Conservation (phyloP, 139 green algal genomes). For the Nannochloris sp. region DNA sequence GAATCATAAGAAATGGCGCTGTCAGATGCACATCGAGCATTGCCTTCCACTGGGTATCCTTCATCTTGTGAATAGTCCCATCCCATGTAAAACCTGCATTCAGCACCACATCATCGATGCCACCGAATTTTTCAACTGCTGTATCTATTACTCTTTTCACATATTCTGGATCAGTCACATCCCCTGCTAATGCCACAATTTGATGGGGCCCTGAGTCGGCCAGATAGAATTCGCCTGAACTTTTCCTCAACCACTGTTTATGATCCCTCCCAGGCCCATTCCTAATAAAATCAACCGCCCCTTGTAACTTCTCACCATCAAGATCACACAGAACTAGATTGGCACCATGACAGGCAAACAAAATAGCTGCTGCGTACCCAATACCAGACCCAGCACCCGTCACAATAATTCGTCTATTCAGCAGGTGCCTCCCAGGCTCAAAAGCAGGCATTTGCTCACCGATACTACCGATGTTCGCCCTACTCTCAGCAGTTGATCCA, state of each 20-base stretch:
- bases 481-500: not conserved
- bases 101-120: conserved; percentile 55
- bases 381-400: conserved; percentile 72
- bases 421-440: not conserved
- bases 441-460: not conserved
- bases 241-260: not conserved
- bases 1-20: conserved; percentile 69
- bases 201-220: not conserved
- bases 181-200: conserved; percentile 37
- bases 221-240: conserved; percentile 10
- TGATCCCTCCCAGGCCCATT: conserved; percentile 10
- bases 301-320: conserved; percentile 43
- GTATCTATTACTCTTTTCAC: conserved; percentile 33
- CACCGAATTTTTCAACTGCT: conserved; percentile 46
- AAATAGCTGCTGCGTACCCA: conserved; percentile 50
- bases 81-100: conserved; percentile 87
- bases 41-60: conserved; percentile 61
- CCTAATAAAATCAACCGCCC: conserved; percentile 35
- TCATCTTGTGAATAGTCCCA: conserved; percentile 75
- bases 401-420: conserved; percentile 34
- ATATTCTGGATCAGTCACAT: conserved; percentile 59
- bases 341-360: conserved; percentile 63
- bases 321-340: conserved; percentile 61
- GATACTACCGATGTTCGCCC: not conserved
- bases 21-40: conserved; percentile 78